Conservation (phyloP, 1,284 basidiomycete genomes). For the Irpex sp. region DNA sequence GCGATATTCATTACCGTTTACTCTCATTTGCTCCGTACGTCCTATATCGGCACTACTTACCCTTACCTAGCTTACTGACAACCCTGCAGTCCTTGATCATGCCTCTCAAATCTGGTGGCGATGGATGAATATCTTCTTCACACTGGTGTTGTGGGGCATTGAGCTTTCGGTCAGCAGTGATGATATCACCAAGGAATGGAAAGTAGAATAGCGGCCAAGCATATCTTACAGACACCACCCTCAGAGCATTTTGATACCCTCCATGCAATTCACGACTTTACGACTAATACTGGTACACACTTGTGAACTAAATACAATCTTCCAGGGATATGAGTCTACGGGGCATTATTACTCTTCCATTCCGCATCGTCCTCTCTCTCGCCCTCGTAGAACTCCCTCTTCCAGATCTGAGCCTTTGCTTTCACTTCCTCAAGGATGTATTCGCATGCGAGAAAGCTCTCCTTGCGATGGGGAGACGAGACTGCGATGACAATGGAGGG, state of each 20-base stretch:
- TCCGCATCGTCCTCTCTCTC: conserved; percentile 53
- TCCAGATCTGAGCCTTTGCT: conserved; percentile 82
- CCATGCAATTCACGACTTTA: conserved; percentile 1
- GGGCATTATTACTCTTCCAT: conserved; percentile 48
- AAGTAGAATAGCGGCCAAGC: conserved; percentile 49
- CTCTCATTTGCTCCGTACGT: conserved; percentile 72
- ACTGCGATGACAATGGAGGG: conserved; percentile 83
- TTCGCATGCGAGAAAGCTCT: conserved; percentile 78
- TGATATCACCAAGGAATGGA: conserved; percentile 71
- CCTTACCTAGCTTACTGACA: not conserved
- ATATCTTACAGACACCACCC: not conserved
- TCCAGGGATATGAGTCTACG: not conserved
- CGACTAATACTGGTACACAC: not conserved
- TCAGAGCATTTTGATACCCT: not conserved
- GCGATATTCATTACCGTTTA: conserved; percentile 81
- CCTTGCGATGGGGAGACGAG: conserved; percentile 79
- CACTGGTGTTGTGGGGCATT: conserved; percentile 72
- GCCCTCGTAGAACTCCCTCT: conserved; percentile 78
- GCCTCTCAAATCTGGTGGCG: conserved; percentile 88
- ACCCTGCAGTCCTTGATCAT: conserved; percentile 60
- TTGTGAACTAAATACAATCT: not conserved
- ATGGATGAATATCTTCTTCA: conserved; percentile 84
- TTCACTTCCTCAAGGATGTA: conserved; percentile 82
- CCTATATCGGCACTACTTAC: not conserved
- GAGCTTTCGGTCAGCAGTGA: conserved; percentile 76